Evolutionary conservation across 2,329 filamentous ascomycete species (phyloP), one percentile per base, ranked within the genome.

Genomic region (Orbilia brochopaga): DNA sequence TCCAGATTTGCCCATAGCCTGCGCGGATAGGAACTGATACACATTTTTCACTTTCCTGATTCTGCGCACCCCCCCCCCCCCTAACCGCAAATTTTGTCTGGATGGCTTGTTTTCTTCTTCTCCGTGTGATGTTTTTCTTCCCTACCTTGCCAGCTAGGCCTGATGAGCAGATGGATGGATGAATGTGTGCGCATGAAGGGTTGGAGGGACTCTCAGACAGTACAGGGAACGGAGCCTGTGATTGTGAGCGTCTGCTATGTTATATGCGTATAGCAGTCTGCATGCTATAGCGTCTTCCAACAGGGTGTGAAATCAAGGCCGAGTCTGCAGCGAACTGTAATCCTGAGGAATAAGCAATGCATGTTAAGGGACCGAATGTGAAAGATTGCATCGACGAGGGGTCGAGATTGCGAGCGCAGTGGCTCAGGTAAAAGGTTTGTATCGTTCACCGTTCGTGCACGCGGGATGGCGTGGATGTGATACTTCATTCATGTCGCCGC

Each of bases 11-110:
- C 52, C 69, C 60, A 60, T 65, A 48, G 40, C 32, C 57, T 58
- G 55, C 74, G 50, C 65, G 67, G 73, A 69, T 66, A 42, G 61
- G 55, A 66, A 74, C 35, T 74, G 70, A 72, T 69, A 59, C 52
- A 40, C 63, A 73, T 60, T 69, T n/a, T 56, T 62, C 54, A 55
- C 65, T 69, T 73, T 67, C 74, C 74, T 73, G 57, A 70, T 74
- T 74, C 64, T 59, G 44, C 19, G 19, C 7, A 23, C 54, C 63
- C 61, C 66, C 69, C 62, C 52, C 37, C 63, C 72, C 69, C 67
- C 61, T 30, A 50, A 44, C 7, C 7, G 6, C n/a, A n/a, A n/a
- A n/a, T n/a, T 44, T 48, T 48, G 4, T 19, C n/a, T 21, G 15
- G 44, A n/a, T 48, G 44, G 44, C 44, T 48, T 5, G 4, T 48